These are phyloP conservation scores for Trichoderma atroviride DNA, from an alignment of 2,329 filamentous ascomycete genomes.

Conservation along the genomic window DNA sequence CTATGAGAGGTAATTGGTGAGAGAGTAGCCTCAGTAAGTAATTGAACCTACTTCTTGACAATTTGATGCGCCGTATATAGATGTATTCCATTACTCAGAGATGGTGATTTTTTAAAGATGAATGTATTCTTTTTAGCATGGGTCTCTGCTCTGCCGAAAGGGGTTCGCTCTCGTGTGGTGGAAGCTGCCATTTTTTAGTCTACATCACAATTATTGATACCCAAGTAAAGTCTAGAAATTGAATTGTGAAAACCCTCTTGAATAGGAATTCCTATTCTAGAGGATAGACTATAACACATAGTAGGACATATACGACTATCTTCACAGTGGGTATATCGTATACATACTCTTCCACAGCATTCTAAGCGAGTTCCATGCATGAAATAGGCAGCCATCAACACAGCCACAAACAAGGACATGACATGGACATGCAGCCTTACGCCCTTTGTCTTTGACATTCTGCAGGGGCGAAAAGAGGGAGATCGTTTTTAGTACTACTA, in stretches of 20 bases:
- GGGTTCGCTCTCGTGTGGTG: neutral
- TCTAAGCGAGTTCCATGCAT: neutral
- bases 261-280: neutral
- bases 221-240: neutral
- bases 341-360: neutral
- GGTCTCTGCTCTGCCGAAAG: too few species aligned
- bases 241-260: neutral
- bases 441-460: neutral
- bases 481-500: too few species aligned
- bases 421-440: slow-evolving; percentile 11
- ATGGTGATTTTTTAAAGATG: neutral
- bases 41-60: neutral
- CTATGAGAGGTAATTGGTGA: neutral
- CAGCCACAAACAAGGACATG: neutral
- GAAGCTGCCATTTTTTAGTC: neutral
- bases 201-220: neutral
- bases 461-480: neutral
- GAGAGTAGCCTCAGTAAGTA: neutral
- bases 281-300: neutral
- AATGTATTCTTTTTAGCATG: too few species aligned
- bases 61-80: neutral
- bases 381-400: neutral
- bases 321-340: neutral
- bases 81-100: neutral
- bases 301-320: neutral